These are phyloP conservation scores for Ustilago sp. DNA, from an alignment of 1,284 basidiomycete genomes.

Conservation along the genomic window DNA sequence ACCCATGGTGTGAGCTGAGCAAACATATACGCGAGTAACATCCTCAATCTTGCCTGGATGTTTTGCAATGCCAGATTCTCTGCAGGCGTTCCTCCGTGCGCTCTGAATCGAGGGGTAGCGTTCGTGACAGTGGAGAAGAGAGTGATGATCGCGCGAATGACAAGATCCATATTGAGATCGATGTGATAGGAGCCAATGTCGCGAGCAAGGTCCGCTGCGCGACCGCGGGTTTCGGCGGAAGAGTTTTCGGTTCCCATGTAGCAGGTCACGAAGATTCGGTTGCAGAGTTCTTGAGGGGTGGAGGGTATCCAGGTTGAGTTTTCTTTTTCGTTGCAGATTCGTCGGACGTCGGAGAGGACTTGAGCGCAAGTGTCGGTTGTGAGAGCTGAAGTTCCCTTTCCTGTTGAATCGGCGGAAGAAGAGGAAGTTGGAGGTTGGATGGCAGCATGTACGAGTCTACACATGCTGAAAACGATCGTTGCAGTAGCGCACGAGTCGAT, in stretches of 20 bases:
- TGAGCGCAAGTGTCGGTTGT: constrained; percentile 76
- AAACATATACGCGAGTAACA: constrained; percentile 97
- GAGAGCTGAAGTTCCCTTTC: constrained; percentile 17
- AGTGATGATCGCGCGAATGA: constrained; percentile 84
- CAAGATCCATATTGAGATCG: constrained; percentile 94
- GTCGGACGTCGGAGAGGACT: constrained; percentile 89
- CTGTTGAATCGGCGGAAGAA: neutral
- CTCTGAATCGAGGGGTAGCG: constrained; percentile 83
- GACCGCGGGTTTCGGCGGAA: constrained; percentile 82
- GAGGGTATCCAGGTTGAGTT: constrained; percentile 84
- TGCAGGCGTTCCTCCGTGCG: constrained; percentile 85
- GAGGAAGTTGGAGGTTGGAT: constrained; percentile 4
- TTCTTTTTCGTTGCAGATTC: constrained; percentile 85
- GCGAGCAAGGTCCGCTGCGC: constrained; percentile 86
- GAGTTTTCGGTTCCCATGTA: constrained; percentile 99
- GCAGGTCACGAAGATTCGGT: constrained; percentile 93
- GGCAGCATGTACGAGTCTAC: constrained; percentile 84
- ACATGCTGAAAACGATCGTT: constrained; percentile 96
- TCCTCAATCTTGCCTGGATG: constrained; percentile 92
- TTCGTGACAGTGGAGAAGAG: constrained; percentile 88
- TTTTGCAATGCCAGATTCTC: constrained; percentile 98
- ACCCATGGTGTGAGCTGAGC: constrained; percentile 96
- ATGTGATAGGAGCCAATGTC: constrained; percentile 88
- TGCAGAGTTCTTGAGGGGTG: constrained; percentile 86
- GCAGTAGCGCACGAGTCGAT: constrained; percentile 98